Evolutionary conservation across 768 basidiomycete species (phyloP), one percentile per base, ranked within the genome.

Genomic region (Sarcodon aspratus): DNA sequence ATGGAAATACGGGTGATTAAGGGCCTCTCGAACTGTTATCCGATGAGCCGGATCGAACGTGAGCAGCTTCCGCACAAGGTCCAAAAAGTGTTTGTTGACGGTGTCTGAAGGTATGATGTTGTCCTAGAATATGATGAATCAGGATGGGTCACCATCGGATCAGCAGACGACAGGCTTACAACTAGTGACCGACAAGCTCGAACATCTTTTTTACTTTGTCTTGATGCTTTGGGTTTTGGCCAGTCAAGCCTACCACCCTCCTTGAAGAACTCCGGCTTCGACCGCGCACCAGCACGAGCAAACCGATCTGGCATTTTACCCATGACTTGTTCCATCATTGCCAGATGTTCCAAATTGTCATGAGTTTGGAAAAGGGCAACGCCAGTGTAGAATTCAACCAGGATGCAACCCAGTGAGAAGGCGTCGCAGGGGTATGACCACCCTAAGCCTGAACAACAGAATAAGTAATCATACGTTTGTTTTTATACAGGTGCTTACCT

Each of bases 271-370:
- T 98, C 94, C 7, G 91, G 81, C 59, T 94, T 94, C 45, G 81
- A 78, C 44, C 85, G 75, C 8, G 82, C 79, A 13, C 84, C 85
- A 40, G 75, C 73, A 38, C 84, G 75, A 36, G 80, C 79, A 60
- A 95, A 91, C 6, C 83, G 80, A 46, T 86, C 82, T 0, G 94
- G 90, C 85, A 98, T 94, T 69, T 87, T 89, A 50, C 95, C 95
- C 88, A 98, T 97, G 36, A 98, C 96, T 63, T 88, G 84, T 63
- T 98, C 94, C 96, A 99, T 99, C 96, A 99, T 99, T 36, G 95
- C 96, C 11, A 99, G 79, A 66, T 99, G 96, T 64, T 99, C 96
- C 8, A 98, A 77, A 63, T 99, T 98, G 67, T 98, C 95, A 59
- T 98, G 96, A 0, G 96, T 98, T 66, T 99, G 96, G 69, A 96